These are phyloP conservation scores for Withania somnifera DNA, from an alignment of 305 asterid genomes.

Conservation along the genomic window DNA sequence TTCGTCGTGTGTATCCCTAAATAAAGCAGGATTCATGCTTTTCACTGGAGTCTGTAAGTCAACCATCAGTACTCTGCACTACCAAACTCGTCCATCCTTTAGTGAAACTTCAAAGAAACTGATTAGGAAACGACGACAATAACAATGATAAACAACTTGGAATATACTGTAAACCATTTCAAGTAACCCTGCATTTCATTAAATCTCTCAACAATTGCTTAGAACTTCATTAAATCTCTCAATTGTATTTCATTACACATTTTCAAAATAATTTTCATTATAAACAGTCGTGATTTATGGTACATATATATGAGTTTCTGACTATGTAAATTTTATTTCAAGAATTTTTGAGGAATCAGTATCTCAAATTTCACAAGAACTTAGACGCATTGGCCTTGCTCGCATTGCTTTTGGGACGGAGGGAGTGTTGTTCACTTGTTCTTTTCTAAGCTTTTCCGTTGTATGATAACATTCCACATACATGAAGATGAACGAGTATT, in stretches of 20 bases:
- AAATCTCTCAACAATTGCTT: neutral
- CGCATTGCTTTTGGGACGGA: neutral
- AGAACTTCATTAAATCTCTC: neutral
- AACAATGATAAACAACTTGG: neutral
- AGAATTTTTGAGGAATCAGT: neutral
- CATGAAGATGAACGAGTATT: neutral
- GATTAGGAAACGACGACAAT: neutral
- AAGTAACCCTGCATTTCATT: neutral
- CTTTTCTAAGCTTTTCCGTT: neutral
- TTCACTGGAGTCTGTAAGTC: neutral
- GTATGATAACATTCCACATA: neutral
- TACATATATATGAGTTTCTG: too few relatives aligned
- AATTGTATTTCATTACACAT: neutral
- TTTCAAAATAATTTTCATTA: neutral
- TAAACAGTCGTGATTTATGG: too few relatives aligned
- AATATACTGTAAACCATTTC: neutral
- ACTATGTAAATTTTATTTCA: neutral
- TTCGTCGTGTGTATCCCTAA: neutral
- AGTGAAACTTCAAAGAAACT: neutral
- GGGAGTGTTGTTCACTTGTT: neutral
- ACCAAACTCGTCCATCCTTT: neutral
- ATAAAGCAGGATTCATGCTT: neutral
- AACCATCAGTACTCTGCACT: neutral
- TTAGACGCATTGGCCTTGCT: neutral
- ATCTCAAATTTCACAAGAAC: neutral